phyloP scores from a whole-genome alignment of 2,329 filamentous ascomycete species.

The Colletotrichum endophyticum region DNA sequence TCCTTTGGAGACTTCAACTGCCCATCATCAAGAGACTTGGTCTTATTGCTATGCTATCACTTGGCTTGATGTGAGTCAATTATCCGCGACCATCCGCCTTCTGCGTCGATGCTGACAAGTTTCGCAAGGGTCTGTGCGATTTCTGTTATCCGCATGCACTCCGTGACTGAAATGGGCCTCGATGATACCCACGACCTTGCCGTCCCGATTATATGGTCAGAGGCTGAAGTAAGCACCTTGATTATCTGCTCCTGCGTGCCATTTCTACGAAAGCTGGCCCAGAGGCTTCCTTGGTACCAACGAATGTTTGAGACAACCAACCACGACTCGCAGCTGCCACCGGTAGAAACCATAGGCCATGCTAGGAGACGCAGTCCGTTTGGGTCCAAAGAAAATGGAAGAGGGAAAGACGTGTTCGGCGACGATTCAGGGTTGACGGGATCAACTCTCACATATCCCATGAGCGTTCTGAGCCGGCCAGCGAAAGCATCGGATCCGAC shows the following conservation, averaged over 20 bases:
- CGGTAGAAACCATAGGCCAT: neutral
- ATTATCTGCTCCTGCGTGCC: constrained; percentile 35
- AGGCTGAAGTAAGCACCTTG: constrained; percentile 31
- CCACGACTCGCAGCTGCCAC: neutral
- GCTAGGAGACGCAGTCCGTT: neutral
- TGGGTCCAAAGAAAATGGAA: neutral
- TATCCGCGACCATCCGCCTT: neutral
- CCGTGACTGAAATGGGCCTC: constrained; percentile 24
- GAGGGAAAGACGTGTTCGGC: neutral
- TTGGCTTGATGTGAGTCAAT: constrained; percentile 25
- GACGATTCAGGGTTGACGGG: neutral
- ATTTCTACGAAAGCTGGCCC: constrained; percentile 29
- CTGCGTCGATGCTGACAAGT: neutral
- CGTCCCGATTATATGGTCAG: constrained; percentile 31
- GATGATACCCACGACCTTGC: constrained; percentile 27
- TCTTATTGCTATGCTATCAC: constrained; percentile 27
- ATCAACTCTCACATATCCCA: neutral
- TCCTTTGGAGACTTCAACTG: constrained; percentile 37
- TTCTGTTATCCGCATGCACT: constrained; percentile 29
- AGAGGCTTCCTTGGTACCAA: constrained; percentile 30
- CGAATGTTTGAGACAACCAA: constrained; percentile 27
- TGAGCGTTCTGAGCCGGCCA: neutral
- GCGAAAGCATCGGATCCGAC: neutral
- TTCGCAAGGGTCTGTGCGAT: constrained; percentile 22
- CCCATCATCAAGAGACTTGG: constrained; percentile 28